These are phyloP conservation scores for Teratosphaeria destructans DNA, from an alignment of 2,329 filamentous ascomycete genomes.

Conservation along the genomic window DNA sequence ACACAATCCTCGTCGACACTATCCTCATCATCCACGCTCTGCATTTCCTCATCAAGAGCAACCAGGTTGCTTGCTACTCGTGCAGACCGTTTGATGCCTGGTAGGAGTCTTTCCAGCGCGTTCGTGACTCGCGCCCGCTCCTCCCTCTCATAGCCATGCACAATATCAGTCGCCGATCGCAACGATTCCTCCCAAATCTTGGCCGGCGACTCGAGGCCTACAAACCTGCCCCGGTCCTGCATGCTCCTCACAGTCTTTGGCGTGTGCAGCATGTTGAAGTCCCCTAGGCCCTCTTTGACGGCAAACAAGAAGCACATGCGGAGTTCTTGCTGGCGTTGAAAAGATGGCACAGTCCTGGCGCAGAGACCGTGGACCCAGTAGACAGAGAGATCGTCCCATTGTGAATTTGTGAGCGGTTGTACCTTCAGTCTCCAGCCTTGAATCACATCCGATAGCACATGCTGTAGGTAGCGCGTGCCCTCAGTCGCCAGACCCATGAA, in stretches of 20 bases:
- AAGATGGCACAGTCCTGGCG: not conserved
- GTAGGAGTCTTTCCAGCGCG: not conserved
- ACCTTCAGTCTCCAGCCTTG: not conserved
- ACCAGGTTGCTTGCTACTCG: not conserved
- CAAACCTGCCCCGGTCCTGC: not conserved
- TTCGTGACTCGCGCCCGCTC: not conserved
- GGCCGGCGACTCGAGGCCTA: not conserved
- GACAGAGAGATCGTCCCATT: not conserved
- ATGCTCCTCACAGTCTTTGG: not conserved
- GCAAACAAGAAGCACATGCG: not conserved
- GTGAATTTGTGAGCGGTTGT: not conserved
- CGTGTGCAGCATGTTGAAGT: not conserved
- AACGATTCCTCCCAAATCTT: not conserved
- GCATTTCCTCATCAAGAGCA: not conserved
- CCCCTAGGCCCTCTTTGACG: not conserved
- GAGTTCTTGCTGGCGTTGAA: not conserved
- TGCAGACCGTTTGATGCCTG: not conserved
- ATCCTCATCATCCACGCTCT: not conserved
- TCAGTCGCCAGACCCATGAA: not conserved
- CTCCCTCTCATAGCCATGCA: not conserved
- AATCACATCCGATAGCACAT: not conserved
- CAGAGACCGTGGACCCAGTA: not conserved
- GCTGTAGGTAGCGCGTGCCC: not conserved
- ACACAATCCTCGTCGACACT: not conserved
- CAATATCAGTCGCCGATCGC: not conserved